Evolutionary conservation across 148 eudicot species (phyloP).

Genomic region (Persicaria maculosa): DNA sequence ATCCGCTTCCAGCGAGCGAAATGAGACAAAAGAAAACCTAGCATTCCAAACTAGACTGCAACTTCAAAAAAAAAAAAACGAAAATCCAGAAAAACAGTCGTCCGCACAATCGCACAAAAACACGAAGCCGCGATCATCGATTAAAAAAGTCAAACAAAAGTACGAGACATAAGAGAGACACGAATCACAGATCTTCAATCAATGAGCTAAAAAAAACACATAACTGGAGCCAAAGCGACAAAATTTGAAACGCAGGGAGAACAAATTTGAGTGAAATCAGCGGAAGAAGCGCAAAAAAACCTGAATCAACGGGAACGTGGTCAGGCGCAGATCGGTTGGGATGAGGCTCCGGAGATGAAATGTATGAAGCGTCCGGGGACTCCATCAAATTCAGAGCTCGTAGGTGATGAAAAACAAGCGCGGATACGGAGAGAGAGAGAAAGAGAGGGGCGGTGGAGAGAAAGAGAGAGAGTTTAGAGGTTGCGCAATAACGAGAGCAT

Average conservation of each 20-base stretch:
- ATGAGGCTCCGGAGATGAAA: conserved; percentile 31
- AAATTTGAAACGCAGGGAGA: not conserved
- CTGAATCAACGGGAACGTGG: conserved; percentile 16
- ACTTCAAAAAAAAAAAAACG: not conserved
- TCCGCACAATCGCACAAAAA: not conserved
- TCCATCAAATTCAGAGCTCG: conserved; percentile 25
- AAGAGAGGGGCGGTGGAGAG: not conserved
- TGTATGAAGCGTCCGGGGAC: conserved; percentile 41
- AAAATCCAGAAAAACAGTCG: not conserved
- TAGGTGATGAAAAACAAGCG: not conserved
- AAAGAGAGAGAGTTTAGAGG: conserved; percentile 6
- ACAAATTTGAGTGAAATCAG: not conserved
- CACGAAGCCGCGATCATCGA: not conserved
- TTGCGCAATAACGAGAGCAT: conserved; percentile 1
- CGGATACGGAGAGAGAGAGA: not conserved
- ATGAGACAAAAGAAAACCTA: not conserved
- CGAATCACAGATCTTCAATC: not conserved
- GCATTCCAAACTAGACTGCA: not conserved
- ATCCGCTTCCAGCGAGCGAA: not conserved
- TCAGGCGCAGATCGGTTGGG: conserved; percentile 24
- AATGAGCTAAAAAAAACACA: not conserved
- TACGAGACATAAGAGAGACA: not conserved
- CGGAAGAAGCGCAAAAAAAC: conserved; percentile 9
- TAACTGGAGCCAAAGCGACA: not conserved
- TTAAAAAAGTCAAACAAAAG: not conserved